These are phyloP conservation scores for Diplosphaera chodatii DNA, from an alignment of 139 green algal species.

Conservation along the genomic window DNA sequence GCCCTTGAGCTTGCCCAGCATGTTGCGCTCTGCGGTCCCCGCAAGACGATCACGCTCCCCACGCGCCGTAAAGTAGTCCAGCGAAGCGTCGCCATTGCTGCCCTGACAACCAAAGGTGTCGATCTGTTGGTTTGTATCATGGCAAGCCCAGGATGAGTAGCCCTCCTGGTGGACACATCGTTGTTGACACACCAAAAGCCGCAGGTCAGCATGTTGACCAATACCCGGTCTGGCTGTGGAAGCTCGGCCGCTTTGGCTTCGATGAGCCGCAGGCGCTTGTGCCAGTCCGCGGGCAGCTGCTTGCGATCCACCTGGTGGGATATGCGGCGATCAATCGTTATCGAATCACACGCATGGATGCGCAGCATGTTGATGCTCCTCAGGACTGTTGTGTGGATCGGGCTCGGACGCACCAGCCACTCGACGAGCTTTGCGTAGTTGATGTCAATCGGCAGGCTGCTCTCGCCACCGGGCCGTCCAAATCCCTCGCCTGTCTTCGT, in stretches of 20 bases:
- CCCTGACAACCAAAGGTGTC: no score
- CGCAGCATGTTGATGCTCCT: no score
- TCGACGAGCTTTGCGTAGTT: conserved; percentile 64
- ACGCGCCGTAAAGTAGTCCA: conserved; percentile 48
- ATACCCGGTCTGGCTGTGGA: conserved; percentile 15
- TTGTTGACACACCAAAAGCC: no score
- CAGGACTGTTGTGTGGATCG: no score
- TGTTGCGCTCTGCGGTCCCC: conserved; percentile 41
- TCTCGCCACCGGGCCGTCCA: conserved; percentile 40
- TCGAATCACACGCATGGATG: no score
- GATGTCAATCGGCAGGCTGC: conserved; percentile 57
- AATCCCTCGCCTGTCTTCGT: conserved; percentile 37
- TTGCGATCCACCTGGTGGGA: conserved; percentile 60
- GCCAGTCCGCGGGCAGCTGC: conserved; percentile 68
- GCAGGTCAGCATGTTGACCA: no score
- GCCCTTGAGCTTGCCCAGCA: conserved; percentile 64
- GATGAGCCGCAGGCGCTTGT: conserved; percentile 55
- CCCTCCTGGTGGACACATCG: no score
- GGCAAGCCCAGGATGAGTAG: no score
- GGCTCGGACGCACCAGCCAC: conserved; percentile 54
- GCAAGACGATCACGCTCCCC: conserved; percentile 51
- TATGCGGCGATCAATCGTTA: no score
- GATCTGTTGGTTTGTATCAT: no score
- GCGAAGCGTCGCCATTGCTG: conserved; percentile 21
- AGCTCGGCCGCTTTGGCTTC: conserved; percentile 38